These are phyloP conservation scores for Schizothecium vesticola DNA, from an alignment of 495 filamentous ascomycete species.

Conservation along the genomic window DNA sequence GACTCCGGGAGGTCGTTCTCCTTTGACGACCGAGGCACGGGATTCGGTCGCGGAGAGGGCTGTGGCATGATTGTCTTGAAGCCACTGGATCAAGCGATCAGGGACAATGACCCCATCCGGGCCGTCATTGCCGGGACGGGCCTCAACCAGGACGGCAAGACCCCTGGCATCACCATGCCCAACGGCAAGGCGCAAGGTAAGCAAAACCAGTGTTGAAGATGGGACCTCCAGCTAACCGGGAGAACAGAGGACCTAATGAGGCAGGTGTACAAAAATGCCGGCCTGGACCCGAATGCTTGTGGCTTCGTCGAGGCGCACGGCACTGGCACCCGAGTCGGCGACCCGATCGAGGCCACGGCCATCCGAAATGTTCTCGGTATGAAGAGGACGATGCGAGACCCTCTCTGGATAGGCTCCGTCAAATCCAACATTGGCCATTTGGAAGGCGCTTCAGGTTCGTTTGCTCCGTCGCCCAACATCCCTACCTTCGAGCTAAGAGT, in stretches of 20 bases:
- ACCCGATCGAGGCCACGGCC: conserved; percentile 43
- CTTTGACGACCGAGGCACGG: conserved; percentile 58
- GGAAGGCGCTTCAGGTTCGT: conserved; percentile 43
- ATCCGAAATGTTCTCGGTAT: conserved; percentile 35
- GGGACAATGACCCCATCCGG: conserved; percentile 53
- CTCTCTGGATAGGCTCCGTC: conserved; percentile 49
- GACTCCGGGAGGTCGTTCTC: conserved; percentile 56
- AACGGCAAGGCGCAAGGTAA: conserved; percentile 51
- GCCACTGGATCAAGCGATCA: conserved; percentile 51
- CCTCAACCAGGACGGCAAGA: conserved; percentile 57
- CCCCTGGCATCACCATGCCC: conserved; percentile 55
- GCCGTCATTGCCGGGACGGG: conserved; percentile 56
- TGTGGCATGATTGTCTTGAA: conserved; percentile 57
- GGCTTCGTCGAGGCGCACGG: conserved; percentile 48
- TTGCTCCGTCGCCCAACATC: no score
- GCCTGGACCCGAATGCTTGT: conserved; percentile 35
- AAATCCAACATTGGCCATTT: conserved; percentile 56
- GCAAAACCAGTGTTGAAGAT: background rate
- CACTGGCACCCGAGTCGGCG: conserved; percentile 51
- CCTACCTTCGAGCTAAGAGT: background rate
- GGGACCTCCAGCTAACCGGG: conserved; percentile 12
- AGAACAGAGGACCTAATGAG: conserved; percentile 38
- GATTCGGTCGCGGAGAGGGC: conserved; percentile 63
- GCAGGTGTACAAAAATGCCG: conserved; percentile 39
- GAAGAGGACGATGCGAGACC: conserved; percentile 23